Evolutionary conservation across 805 yeast genomes (phyloP).

Genomic region (Wickerhamiella parazyma): DNA sequence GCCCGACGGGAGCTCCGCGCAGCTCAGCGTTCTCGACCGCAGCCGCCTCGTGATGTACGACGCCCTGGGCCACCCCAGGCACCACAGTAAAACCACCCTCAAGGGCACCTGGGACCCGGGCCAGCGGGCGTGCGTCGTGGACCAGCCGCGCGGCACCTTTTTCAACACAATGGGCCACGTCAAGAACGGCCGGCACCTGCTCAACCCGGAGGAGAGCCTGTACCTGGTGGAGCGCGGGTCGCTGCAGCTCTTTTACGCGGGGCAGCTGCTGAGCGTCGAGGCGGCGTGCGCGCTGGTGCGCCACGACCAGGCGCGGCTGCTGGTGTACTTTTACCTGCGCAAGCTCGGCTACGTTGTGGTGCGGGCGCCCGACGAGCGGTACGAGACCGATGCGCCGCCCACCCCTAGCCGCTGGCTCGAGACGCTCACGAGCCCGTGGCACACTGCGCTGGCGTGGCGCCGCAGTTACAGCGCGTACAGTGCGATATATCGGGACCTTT

Average conservation of each 20-base stretch:
- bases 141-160: conserved; percentile 55
- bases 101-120: conserved; percentile 36
- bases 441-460: conserved; percentile 15
- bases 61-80: conserved; percentile 35
- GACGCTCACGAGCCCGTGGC: not conserved
- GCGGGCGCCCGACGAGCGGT: conserved; percentile 8
- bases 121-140: conserved; percentile 27
- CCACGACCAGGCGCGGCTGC: conserved; percentile 19
- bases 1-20: conserved; percentile 58
- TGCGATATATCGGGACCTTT: conserved; percentile 15
- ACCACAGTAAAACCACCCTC: conserved; percentile 35
- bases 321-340: conserved; percentile 60
- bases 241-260: conserved; percentile 30
- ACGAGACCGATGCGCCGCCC: not conserved
- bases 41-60: conserved; percentile 61
- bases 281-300: conserved; percentile 43
- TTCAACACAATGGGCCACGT: conserved; percentile 59
- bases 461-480: conserved; percentile 13
- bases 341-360: conserved; percentile 64
- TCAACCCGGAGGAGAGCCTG: conserved; percentile 54
- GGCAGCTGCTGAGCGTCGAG: conserved; percentile 42
- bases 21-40: conserved; percentile 33
- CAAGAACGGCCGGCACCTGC: conserved; percentile 37
- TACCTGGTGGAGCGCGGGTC: conserved; percentile 76
- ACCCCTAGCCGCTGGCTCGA: not conserved